phyloP scores from a whole-genome alignment of 139 green algal species.

The Chlorella sp. region DNA sequence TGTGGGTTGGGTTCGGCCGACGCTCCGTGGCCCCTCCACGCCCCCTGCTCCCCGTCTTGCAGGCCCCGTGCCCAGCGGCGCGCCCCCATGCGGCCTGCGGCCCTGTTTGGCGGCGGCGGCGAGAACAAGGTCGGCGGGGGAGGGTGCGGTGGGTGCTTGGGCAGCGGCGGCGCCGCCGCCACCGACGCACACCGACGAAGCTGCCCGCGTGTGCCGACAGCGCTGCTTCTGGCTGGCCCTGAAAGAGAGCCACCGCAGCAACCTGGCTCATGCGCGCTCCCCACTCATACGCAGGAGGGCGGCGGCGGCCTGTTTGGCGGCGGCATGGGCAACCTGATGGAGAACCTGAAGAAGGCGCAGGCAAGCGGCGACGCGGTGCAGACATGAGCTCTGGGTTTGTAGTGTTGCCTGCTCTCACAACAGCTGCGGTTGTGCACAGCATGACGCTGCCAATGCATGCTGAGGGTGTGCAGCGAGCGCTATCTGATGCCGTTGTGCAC shows the following conservation, averaged over 20 bases:
- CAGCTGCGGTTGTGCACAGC: no score
- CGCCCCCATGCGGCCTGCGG: constrained; percentile 11
- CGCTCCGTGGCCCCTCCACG: background rate
- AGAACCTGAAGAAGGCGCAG: constrained; percentile 95
- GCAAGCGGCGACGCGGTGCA: no score
- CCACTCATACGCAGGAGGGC: constrained; percentile 29
- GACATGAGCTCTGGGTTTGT: no score
- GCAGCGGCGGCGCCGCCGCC: background rate
- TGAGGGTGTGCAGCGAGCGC: no score
- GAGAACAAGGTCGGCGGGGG: background rate
- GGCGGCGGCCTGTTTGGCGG: constrained; percentile 71
- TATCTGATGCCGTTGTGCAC: no score
- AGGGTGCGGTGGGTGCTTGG: background rate
- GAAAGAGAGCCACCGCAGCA: no score
- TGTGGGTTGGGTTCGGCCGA: background rate
- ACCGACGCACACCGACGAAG: background rate
- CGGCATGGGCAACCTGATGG: constrained; percentile 90
- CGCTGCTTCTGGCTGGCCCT: background rate
- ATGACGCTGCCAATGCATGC: no score
- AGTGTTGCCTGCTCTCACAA: no score
- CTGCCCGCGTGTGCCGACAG: no score
- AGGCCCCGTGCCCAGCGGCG: constrained; percentile 32
- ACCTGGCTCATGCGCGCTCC: no score
- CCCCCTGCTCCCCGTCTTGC: background rate
- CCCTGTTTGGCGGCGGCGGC: constrained; percentile 62